Base-by-base conservation (phyloP, 2,329 filamentous ascomycete species). In the Colletotrichum aenigma region DNA sequence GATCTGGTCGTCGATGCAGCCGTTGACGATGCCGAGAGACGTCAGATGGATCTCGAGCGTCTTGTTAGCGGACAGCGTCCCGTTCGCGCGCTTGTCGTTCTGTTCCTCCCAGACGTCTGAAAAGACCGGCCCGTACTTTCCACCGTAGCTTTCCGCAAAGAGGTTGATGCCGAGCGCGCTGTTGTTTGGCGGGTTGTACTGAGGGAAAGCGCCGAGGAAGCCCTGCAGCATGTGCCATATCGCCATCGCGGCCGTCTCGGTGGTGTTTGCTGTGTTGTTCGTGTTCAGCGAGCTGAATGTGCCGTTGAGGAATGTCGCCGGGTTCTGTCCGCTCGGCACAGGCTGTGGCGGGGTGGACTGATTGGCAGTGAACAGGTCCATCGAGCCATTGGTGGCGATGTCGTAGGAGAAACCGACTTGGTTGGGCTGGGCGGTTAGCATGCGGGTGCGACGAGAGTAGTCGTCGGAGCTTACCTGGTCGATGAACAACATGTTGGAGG, bases 381-480 rank as follows among this genome's bases (percentile, higher is more conserved):
- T 80, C 8, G 92, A 92, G 18, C 90, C 89, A 79, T 95, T 93
- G 10, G 89, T 91, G 9, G 89, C 85, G 30, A 87, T 88, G 80
- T 95, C 94, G 80, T 91, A 92, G 3, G 92, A 94, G 78, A 94
- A 92, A 30, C 91, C 91, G 65, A 95, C 91, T 83, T 95, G 92
- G 76, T 93, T 92, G 28, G 93, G 93, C 90, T 95, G 80, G 4
- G 79, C 8, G 70, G 81, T 82, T 18, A 83, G 78, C 74, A 81
- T 73, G 43, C 76, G 77, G 76, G 78, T 78, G 64, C 77, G 79
- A 79, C 8, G 77, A 71, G 78, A 79, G 2, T 77, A 78, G 36
- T 78, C 79, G 26, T 79, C 32, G 16, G 18, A 13, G 79, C 83
- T 58, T 83, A 89, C 87, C 84, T 89, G 89, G 80, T 90, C 89